These are phyloP conservation scores for Eutypella sp. DNA, from an alignment of 2,329 filamentous ascomycete species.

Conservation along the genomic window DNA sequence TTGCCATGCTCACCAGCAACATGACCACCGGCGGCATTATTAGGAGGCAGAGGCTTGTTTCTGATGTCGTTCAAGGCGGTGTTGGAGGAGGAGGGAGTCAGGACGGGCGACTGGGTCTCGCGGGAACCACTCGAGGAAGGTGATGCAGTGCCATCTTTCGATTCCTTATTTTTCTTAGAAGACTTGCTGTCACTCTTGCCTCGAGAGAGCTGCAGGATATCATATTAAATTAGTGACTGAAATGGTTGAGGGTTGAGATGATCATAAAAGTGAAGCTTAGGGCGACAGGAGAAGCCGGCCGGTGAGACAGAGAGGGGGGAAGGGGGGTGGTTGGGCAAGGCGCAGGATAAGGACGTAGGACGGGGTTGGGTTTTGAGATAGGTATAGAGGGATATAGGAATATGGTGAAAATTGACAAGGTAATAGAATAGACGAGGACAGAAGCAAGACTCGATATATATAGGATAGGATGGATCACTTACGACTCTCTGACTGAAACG, in stretches of 20 bases:
- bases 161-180: slow-evolving; percentile 68
- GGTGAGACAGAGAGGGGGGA: neutral
- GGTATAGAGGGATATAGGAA: too few species aligned
- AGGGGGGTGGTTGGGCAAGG: neutral
- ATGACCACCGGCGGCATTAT: slow-evolving; percentile 38
- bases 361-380: slow-evolving; percentile 2
- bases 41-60: slow-evolving; percentile 70
- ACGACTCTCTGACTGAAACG: slow-evolving; percentile 97
- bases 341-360: slow-evolving; percentile 7
- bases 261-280: too few species aligned
- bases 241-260: too few species aligned
- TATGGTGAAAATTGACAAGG: too few species aligned
- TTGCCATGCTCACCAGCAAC: slow-evolving; percentile 41
- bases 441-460: too few species aligned
- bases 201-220: slow-evolving; percentile 75
- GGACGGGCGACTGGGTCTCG: slow-evolving; percentile 57
- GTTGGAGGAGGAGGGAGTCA: slow-evolving; percentile 84
- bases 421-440: too few species aligned
- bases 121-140: slow-evolving; percentile 55
- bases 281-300: too few species aligned
- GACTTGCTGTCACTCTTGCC: slow-evolving; percentile 85
- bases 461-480: too few species aligned
- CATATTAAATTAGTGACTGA: too few species aligned
- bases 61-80: slow-evolving; percentile 80
- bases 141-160: slow-evolving; percentile 73